Conservation (phyloP, 352 stramenopile genomes). For the Blastocystis sp. region DNA sequence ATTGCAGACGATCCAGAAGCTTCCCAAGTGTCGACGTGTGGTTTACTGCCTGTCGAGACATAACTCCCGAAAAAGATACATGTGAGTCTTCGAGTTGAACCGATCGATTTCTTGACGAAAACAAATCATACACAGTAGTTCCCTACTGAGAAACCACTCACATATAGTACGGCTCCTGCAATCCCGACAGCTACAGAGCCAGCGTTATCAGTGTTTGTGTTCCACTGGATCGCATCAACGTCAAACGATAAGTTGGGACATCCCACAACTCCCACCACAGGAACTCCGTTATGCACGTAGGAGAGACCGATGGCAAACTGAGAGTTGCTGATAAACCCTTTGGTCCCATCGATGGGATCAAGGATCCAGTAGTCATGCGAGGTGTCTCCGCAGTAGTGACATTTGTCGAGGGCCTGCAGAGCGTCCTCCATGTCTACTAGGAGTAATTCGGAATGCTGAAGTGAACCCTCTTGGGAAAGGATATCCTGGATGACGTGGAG, state of each 20-base stretch:
- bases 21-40: background rate
- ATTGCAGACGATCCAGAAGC: background rate
- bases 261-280: slow-evolving; percentile 38
- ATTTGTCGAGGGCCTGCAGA: background rate
- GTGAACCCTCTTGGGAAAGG: background rate
- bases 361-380: slow-evolving; percentile 45
- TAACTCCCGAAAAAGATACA: background rate
- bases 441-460: background rate
- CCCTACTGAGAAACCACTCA: background rate
- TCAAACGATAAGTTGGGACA: slow-evolving; percentile 14
- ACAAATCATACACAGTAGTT: background rate
- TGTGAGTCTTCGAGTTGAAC: background rate
- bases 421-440: background rate
- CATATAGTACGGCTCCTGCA: background rate
- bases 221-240: background rate
- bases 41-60: background rate
- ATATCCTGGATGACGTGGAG: background rate
- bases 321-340: slow-evolving; percentile 56
- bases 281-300: background rate
- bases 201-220: background rate
- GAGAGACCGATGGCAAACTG: slow-evolving; percentile 60
- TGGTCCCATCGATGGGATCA: slow-evolving; percentile 62
- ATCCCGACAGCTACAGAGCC: slow-evolving; percentile 14
- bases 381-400: slow-evolving; percentile 13
- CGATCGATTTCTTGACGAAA: background rate